Evolutionary conservation across 176 grass and related monocot genomes (phyloP), one percentile per base, ranked within the genome.

Genomic region (Eleusine coracana): DNA sequence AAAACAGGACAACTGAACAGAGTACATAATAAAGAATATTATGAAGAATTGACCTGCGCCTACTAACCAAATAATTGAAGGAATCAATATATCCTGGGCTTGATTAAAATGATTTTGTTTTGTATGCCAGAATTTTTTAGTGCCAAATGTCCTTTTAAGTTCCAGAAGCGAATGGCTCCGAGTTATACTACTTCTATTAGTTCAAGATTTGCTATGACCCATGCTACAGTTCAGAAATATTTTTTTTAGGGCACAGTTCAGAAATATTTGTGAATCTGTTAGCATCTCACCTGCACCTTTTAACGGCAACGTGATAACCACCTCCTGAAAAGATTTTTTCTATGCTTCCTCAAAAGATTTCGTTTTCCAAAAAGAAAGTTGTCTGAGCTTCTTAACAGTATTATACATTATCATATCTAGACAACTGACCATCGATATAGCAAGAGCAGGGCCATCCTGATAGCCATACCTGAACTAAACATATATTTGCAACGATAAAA

Each of bases 351-450:
- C 20, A 4, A 17, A 56, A 70, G 3, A 68, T 38, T 20, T 28
- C 6, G 51, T 13, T 52, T 69, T 78, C 38, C 50, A 74, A 64
- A 50, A 69, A 83, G 75, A 40, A 68, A 21, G 38, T 60, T 51
- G 28, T 31, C 28, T 73, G 66, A 50, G 50, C 73, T 40, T 86
- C 29, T 50, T 56, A 3, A 27, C 61, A 68, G 45, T 79, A 72
- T 28, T 76, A 63, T 71, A 63, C 62, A 81, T 85, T 84, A 74
- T 75, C 82, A 70, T 80, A 59, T 70, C 31, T 54, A 29, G 37
- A 36, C 55, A 66, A 70, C 16, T 52, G 73, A 56, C 14, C 31
- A 81, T 51, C 6, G 55, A 56, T 59, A 34, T 50, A 59, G 20
- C 7, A 59, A 29, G 16, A 1, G 18, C 48, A 78, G 78, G 56